These are phyloP conservation scores for Wickerhamomyces sydowiorum DNA, from an alignment of 805 yeast species.

Conservation along the genomic window DNA sequence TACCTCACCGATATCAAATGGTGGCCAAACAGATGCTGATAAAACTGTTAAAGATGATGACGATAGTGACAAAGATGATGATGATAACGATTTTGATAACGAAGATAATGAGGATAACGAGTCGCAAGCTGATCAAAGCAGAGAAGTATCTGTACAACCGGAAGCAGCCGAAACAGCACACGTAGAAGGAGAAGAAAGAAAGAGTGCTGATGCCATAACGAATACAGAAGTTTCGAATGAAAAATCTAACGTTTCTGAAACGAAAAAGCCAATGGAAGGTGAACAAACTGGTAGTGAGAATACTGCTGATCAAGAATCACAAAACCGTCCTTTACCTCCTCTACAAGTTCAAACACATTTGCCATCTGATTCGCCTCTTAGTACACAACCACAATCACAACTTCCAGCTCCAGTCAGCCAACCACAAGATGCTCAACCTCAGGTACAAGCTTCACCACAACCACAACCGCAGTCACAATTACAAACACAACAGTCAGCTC, in stretches of 20 bases:
- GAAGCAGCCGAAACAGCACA: slow-evolving; percentile 1
- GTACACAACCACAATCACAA: neutral
- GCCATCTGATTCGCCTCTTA: neutral
- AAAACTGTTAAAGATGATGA: slow-evolving; percentile 3
- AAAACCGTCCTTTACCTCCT: neutral
- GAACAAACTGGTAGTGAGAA: too few species aligned
- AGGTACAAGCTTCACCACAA: neutral
- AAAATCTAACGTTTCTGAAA: too few species aligned
- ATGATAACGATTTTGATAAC: slow-evolving; percentile 1
- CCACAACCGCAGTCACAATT: neutral
- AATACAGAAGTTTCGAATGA: too few species aligned
- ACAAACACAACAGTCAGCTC: neutral
- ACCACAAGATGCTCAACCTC: neutral
- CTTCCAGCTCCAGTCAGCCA: neutral
- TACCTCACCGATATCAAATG: neutral
- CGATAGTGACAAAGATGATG: neutral
- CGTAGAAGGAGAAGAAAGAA: neutral
- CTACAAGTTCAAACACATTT: neutral
- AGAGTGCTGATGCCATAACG: neutral
- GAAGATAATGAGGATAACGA: slow-evolving; percentile 7
- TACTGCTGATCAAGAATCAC: too few species aligned
- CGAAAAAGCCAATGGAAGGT: neutral
- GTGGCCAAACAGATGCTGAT: neutral
- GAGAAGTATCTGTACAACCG: slow-evolving; percentile 1
- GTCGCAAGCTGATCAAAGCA: slow-evolving; percentile 1